phyloP scores from a whole-genome alignment of 2,329 filamentous ascomycete species.

The Akanthomyces uredinophilus region DNA sequence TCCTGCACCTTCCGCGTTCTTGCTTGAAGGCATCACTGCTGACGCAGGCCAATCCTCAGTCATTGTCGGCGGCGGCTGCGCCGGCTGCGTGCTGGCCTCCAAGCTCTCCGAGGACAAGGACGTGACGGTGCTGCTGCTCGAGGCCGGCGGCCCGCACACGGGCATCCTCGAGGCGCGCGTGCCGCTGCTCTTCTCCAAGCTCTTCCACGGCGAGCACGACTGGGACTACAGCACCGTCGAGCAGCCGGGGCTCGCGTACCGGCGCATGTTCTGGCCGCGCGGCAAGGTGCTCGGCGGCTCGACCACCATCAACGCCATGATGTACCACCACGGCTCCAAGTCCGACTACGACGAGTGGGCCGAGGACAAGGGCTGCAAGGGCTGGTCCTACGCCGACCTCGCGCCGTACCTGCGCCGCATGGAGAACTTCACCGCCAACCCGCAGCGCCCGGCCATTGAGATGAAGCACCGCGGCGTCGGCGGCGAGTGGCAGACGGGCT shows the following conservation, averaged over 20 bases:
- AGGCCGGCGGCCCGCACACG: constrained; percentile 18
- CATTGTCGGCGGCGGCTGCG: constrained; percentile 25
- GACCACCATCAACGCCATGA: constrained; percentile 23
- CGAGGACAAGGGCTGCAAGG: constrained; percentile 16
- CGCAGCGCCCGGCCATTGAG: constrained; percentile 17
- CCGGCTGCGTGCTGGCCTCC: constrained; percentile 26
- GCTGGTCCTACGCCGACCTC: constrained; percentile 20
- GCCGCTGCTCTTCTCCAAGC: constrained; percentile 19
- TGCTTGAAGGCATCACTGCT: not conserved
- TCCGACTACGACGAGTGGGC: constrained; percentile 21
- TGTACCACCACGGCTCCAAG: constrained; percentile 20
- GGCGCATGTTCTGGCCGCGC: constrained; percentile 21
- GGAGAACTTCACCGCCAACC: constrained; percentile 20
- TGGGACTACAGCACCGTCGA: constrained; percentile 22
- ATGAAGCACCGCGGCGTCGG: constrained; percentile 12
- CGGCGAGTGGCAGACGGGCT: constrained; percentile 19
- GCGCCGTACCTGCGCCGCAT: constrained; percentile 19
- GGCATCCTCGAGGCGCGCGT: constrained; percentile 18
- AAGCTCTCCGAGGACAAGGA: constrained; percentile 24
- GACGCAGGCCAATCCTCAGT: constrained; percentile 14
- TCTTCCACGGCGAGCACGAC: constrained; percentile 21
- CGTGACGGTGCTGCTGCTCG: constrained; percentile 19
- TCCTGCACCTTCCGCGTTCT: too few relatives aligned
- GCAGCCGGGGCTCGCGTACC: constrained; percentile 19
- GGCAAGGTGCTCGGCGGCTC: constrained; percentile 22